A percentile compares a stretch with the other conserved stretches of the same genome.
Evolutionary conservation across 805 yeast genomes (phyloP).

Genomic region (Blastobotrys terrestris): DNA sequence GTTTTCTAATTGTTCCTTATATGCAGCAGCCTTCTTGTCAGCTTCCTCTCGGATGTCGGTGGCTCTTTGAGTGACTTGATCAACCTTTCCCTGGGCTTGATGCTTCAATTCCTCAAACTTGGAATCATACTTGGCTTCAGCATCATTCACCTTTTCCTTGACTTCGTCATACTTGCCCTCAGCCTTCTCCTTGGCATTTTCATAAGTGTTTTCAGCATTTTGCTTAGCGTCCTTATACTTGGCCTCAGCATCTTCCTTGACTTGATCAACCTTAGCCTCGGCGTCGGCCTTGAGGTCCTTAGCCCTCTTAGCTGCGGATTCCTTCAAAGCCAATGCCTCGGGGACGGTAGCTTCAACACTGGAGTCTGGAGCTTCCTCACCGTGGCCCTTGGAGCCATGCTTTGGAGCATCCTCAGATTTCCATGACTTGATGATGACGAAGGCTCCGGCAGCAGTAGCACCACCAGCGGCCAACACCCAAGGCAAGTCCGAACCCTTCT

Average conservation of each 20-base stretch:
- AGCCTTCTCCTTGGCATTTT: slow-evolving; percentile 5
- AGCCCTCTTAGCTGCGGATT: slow-evolving; percentile 8
- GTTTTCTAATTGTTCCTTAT: neutral
- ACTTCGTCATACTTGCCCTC: slow-evolving; percentile 2
- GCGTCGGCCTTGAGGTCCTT: slow-evolving; percentile 2
- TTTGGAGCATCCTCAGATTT: neutral
- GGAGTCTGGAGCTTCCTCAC: slow-evolving; percentile 3
- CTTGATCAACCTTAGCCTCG: neutral
- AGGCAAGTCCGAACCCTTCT: neutral
- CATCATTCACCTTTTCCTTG: slow-evolving; percentile 6
- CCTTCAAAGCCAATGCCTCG: slow-evolving; percentile 4
- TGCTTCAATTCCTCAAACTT: neutral
- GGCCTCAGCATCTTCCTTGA: slow-evolving; percentile 7
- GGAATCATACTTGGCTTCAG: neutral
- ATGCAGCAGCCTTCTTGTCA: neutral
- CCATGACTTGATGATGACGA: neutral
- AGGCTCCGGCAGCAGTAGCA: slow-evolving; percentile 1
- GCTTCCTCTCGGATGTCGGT: neutral
- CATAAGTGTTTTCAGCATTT: neutral
- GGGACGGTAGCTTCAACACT: neutral
- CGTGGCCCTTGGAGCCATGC: slow-evolving; percentile 6
- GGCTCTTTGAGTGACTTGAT: neutral
- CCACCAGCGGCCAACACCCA: neutral
- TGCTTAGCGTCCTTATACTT: slow-evolving; percentile 2
- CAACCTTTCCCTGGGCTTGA: neutral